A percentile compares a stretch with the other conserved stretches of the same genome.
Evolutionary conservation across 305 asterid species (phyloP).

Genomic region (Fraxinus nigra): DNA sequence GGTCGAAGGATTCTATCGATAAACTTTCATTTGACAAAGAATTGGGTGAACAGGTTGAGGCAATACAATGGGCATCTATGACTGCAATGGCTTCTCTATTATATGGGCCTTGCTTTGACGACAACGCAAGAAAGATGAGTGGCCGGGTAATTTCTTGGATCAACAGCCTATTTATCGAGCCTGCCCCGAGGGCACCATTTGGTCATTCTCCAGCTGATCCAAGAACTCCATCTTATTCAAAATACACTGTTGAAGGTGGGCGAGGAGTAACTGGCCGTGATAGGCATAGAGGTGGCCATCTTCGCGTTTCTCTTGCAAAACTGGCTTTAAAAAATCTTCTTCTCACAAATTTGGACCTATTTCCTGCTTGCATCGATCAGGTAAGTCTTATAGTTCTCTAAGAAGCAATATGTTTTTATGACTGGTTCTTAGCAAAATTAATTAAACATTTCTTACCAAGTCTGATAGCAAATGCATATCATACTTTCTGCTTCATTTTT

Average conservation of each 20-base stretch:
- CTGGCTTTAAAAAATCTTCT: constrained; percentile 91
- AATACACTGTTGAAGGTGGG: constrained; percentile 77
- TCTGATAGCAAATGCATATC: background rate
- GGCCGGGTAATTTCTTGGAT: constrained; percentile 99
- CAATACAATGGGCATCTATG: constrained; percentile 99
- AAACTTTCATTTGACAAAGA: constrained; percentile 95
- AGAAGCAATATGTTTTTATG: constrained; percentile 8
- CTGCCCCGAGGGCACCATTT: constrained; percentile 95
- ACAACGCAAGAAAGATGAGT: constrained; percentile 98
- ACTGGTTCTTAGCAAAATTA: constrained; percentile 17
- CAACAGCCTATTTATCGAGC: constrained; percentile 95
- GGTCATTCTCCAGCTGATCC: constrained; percentile 99
- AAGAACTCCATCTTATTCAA: constrained; percentile 92
- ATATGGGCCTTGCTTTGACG: constrained; percentile 99
- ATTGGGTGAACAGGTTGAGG: constrained; percentile 93
- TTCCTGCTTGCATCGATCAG: constrained; percentile 99
- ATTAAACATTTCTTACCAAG: background rate
- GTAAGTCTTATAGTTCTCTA: constrained; percentile 31
- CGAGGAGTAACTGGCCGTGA: constrained; percentile 86
- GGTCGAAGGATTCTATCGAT: constrained; percentile 95
- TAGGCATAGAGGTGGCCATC: constrained; percentile 96
- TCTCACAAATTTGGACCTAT: constrained; percentile 92
- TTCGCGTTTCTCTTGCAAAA: constrained; percentile 89
- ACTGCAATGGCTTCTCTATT: constrained; percentile 97
- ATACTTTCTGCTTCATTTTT: constrained; percentile 3